A percentile compares a stretch with the other conserved stretches of the same genome.
These are phyloP conservation scores for Crepidotus variabilis DNA, from an alignment of 768 basidiomycete species.

Conservation along the genomic window DNA sequence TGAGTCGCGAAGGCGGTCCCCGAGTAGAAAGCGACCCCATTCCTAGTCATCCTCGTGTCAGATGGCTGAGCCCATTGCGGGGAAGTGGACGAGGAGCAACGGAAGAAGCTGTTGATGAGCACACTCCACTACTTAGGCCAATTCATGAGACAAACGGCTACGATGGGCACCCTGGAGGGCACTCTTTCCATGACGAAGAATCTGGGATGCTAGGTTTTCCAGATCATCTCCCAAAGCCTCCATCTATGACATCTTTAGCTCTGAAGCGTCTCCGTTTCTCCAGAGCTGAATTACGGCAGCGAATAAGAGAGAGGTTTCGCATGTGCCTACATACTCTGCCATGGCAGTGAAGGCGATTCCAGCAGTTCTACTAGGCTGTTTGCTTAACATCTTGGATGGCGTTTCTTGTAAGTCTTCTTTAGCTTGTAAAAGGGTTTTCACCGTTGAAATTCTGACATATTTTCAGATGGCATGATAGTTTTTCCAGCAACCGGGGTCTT, in stretches of 20 bases:
- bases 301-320: slow-evolving; percentile 3
- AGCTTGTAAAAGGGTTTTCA: background rate
- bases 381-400: slow-evolving; percentile 91
- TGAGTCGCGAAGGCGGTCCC: background rate
- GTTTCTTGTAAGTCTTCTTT: slow-evolving; percentile 66
- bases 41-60: slow-evolving; percentile 15
- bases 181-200: background rate
- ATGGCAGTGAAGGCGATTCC: slow-evolving; percentile 56
- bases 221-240: background rate
- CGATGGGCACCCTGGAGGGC: background rate
- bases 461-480: slow-evolving; percentile 87
- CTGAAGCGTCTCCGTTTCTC: background rate
- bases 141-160: background rate
- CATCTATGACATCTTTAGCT: background rate
- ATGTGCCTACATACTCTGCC: slow-evolving; percentile 17
- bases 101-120: background rate
- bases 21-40: background rate
- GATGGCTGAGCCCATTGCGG: slow-evolving; percentile 21
- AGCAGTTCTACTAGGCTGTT: slow-evolving; percentile 76
- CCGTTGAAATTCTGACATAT: background rate
- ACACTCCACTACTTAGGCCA: slow-evolving; percentile 3
- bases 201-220: background rate
- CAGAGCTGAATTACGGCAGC: background rate
- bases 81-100: background rate
- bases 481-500: slow-evolving; percentile 87